These are phyloP conservation scores for Beauveria caledonica DNA, from an alignment of 2,329 filamentous ascomycete species.

Conservation along the genomic window DNA sequence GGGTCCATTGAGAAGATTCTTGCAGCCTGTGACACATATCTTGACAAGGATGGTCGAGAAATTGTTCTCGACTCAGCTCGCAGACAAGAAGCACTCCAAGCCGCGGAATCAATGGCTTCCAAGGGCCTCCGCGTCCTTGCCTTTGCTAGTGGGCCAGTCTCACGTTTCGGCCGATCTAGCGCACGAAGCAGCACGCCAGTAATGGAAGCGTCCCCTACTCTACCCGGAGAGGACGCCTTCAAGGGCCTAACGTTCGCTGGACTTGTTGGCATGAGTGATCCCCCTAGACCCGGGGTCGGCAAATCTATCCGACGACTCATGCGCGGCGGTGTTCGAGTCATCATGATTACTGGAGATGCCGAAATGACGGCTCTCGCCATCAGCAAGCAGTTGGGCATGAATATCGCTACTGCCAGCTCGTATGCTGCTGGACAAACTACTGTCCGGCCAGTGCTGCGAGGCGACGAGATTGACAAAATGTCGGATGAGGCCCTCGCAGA, in stretches of 20 bases:
- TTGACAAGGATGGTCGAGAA: conserved; percentile 79
- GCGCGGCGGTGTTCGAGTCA: conserved; percentile 90
- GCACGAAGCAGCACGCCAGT: conserved; percentile 46
- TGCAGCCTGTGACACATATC: conserved; percentile 80
- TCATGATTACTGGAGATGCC: conserved; percentile 98
- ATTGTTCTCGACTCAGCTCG: conserved; percentile 72
- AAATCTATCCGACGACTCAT: conserved; percentile 83
- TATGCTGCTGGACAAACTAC: conserved; percentile 47
- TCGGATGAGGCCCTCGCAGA: conserved; percentile 73
- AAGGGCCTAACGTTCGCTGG: conserved; percentile 82
- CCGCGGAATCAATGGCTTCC: conserved; percentile 78
- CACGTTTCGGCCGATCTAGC: conserved; percentile 34
- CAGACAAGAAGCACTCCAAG: conserved; percentile 65
- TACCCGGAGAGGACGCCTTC: conserved; percentile 62
- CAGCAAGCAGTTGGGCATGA: conserved; percentile 91
- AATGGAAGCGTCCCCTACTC: conserved; percentile 31
- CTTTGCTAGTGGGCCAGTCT: conserved; percentile 76
- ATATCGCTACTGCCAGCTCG: conserved; percentile 50
- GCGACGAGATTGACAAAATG: conserved; percentile 92
- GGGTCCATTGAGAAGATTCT: conserved; percentile 85
- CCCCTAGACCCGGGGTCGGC: conserved; percentile 82
- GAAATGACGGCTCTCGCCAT: conserved; percentile 93
- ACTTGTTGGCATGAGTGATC: conserved; percentile 94
- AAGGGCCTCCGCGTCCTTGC: conserved; percentile 86
- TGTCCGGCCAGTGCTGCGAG: conserved; percentile 67